Base-by-base conservation (phyloP, 2,329 filamentous ascomycete genomes). In the Fusarium lyarnte region DNA sequence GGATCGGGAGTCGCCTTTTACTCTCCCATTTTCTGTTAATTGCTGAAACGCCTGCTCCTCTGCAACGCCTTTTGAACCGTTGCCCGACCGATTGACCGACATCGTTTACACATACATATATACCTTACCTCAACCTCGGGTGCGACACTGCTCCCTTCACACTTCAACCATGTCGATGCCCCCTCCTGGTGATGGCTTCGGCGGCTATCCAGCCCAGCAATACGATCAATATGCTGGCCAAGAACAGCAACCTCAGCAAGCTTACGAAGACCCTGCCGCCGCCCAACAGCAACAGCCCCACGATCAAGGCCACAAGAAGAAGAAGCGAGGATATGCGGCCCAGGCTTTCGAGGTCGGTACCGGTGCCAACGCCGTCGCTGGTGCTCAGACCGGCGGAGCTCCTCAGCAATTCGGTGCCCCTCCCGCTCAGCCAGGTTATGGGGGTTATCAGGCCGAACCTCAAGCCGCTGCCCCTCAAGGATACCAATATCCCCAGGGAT, bases 301-400 rank as follows among this genome's bases (percentile, higher is more conserved):
- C 46, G 78, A 82, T 35, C 86, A 86, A 68, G 57, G 47, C 46
- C 85, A 85, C 71, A 91, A 89, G 82, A 94, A 94, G 86, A 98
- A 97, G 90, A 97, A 97, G 89, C 90, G 94, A 86, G 92, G 93
- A 63, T 98, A 98, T 85, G 96, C 96, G 60, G 94, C 94, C 63
- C 93, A 97, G 82, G 95, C 95, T 49, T 99, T 97, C 82, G 95
- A 97, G 66, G 96, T 98, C 77, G 94, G 93, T 55, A 88, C 89
- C 55, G 96, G 95, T 77, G 93, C 93, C 79, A 98, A 98, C 87
- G 91, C 92, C 60, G 84, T 81, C 62, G 81, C 81, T 58, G 89
- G 85, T 39, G 89, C 87, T 63, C 85, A 85, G 75, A 60, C 78
- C 38, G 82, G 75, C 36, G 81, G 77, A 27, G 80, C 67, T 47